Conservation (phyloP, 306 rosid species). For the Alnus rubra region DNA sequence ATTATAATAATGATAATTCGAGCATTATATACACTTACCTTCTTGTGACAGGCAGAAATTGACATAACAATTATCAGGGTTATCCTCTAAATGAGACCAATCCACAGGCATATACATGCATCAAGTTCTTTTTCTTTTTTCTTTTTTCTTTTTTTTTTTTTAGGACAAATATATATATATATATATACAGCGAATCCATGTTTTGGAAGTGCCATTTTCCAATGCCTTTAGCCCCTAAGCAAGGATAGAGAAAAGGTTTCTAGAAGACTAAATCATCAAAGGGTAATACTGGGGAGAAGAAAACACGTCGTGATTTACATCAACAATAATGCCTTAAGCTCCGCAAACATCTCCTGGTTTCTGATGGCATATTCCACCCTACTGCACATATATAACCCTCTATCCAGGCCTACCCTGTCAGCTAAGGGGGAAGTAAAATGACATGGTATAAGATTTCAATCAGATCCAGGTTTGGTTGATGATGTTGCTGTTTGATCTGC, state of each 20-base stretch:
- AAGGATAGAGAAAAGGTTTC: constrained; percentile 10
- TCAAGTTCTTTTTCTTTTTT: too few species aligned
- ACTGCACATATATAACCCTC: not conserved
- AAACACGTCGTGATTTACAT: constrained; percentile 27
- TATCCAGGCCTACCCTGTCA: constrained; percentile 16
- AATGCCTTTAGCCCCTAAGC: constrained; percentile 22
- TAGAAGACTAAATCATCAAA: not conserved
- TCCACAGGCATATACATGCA: constrained; percentile 14
- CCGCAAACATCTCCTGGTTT: not conserved
- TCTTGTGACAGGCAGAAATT: too few species aligned
- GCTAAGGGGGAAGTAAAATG: constrained; percentile 20
- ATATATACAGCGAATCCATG: constrained; percentile 8
- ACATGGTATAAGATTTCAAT: not conserved
- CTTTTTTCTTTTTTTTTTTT: not conserved
- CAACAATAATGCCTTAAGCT: constrained; percentile 1
- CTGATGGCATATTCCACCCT: constrained; percentile 1
- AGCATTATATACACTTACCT: too few species aligned
- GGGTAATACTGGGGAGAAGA: too few species aligned
- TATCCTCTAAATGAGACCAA: not conserved
- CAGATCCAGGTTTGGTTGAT: not conserved
- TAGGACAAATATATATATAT: not conserved
- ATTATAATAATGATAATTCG: too few species aligned
- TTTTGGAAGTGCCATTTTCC: constrained; percentile 18
- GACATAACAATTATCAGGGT: not conserved
- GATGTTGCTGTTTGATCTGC: constrained; percentile 25